These are phyloP conservation scores for Aspergillus melleus DNA, from an alignment of 2,329 filamentous ascomycete genomes.

Conservation along the genomic window DNA sequence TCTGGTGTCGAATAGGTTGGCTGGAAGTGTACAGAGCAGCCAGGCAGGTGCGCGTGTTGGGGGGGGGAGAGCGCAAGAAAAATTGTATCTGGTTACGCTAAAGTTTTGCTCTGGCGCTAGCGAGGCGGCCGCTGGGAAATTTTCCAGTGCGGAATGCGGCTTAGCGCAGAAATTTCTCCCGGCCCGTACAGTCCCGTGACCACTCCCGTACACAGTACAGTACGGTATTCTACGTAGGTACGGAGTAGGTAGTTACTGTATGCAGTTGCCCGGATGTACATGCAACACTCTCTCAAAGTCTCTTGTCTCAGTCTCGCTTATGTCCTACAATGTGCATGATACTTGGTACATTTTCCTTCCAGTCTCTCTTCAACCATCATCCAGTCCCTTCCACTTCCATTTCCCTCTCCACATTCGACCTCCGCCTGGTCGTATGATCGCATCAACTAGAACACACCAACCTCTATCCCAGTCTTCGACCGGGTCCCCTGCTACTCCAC, in stretches of 20 bases:
- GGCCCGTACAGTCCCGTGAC: constrained; percentile 12
- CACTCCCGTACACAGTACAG: neutral
- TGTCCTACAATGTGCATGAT: no score
- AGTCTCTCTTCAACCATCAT: neutral
- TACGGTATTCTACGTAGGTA: neutral
- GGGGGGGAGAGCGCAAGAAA: constrained; percentile 19
- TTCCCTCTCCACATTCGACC: neutral
- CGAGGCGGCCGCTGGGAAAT: constrained; percentile 27
- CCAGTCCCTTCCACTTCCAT: no score
- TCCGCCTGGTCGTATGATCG: neutral
- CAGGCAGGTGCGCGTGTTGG: constrained; percentile 19
- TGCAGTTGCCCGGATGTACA: no score
- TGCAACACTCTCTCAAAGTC: no score
- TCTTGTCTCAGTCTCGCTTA: no score
- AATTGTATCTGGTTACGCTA: constrained; percentile 22
- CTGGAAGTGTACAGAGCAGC: constrained; percentile 18
- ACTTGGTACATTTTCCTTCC: no score
- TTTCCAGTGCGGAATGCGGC: constrained; percentile 29
- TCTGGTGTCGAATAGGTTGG: constrained; percentile 13
- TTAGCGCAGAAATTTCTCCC: constrained; percentile 23
- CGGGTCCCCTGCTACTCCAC: constrained; percentile 43
- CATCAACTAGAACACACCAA: neutral
- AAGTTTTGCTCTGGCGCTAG: constrained; percentile 25
- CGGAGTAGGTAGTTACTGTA: no score
- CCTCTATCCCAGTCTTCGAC: constrained; percentile 42